Evolutionary conservation across 1,284 basidiomycete species (phyloP).

Genomic region (Ustilago crameri): DNA sequence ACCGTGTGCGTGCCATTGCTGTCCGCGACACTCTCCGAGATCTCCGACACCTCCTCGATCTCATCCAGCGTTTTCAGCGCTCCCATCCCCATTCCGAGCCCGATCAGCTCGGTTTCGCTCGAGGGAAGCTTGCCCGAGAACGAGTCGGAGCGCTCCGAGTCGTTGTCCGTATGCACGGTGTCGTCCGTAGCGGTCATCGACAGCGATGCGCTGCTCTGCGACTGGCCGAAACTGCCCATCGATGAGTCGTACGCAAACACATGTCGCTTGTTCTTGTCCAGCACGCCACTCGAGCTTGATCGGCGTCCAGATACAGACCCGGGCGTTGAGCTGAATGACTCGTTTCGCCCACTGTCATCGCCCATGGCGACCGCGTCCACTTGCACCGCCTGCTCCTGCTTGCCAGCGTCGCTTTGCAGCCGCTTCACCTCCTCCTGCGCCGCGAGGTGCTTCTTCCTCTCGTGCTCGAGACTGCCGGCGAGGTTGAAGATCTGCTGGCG

Average conservation of each 20-base stretch:
- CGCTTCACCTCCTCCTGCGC: slow-evolving; percentile 49
- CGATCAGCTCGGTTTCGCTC: slow-evolving; percentile 29
- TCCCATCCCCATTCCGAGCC: slow-evolving; percentile 47
- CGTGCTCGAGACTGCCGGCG: slow-evolving; percentile 62
- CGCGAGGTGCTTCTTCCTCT: slow-evolving; percentile 60
- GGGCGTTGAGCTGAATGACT: slow-evolving; percentile 11
- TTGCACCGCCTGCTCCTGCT: slow-evolving; percentile 3
- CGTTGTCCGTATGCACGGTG: slow-evolving; percentile 36
- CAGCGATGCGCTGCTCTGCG: slow-evolving; percentile 49
- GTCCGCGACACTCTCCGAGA: slow-evolving; percentile 33
- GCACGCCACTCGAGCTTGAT: slow-evolving; percentile 30
- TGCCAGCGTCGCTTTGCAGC: slow-evolving; percentile 29
- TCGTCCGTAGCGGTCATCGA: slow-evolving; percentile 48
- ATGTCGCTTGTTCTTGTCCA: slow-evolving; percentile 58
- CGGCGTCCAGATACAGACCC: slow-evolving; percentile 7
- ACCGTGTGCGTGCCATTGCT: slow-evolving; percentile 24
- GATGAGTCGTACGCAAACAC: slow-evolving; percentile 63
- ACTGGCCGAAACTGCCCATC: slow-evolving; percentile 58
- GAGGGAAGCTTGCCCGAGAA: slow-evolving; percentile 30
- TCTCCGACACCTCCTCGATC: slow-evolving; percentile 55
- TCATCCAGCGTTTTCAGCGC: slow-evolving; percentile 53
- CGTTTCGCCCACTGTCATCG: neutral
- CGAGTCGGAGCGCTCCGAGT: slow-evolving; percentile 37
- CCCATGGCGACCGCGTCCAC: neutral
- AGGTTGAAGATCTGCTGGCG: slow-evolving; percentile 67